Percentiles rank a stretch among this genome's conserved stretches.
Conservation (phyloP, 2,329 filamentous ascomycete genomes). For the Botrytis paeoniae region DNA sequence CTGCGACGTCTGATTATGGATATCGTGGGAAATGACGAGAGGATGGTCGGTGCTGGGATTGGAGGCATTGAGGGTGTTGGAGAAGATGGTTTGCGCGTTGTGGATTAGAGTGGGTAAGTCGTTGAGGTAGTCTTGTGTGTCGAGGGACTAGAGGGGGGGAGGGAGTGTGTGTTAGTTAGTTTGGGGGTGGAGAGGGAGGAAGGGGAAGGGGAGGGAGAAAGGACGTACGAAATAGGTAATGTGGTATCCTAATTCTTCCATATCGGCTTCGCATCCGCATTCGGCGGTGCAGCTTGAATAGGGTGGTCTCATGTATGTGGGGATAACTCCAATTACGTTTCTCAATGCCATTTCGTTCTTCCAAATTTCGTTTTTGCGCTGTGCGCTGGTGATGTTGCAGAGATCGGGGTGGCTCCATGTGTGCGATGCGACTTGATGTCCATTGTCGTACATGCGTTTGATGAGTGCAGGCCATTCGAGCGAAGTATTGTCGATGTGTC, state of each 20-base stretch:
- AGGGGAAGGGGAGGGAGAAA: too few species aligned
- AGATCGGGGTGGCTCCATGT: slow-evolving; percentile 52
- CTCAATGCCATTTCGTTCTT: slow-evolving; percentile 54
- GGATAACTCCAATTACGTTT: slow-evolving; percentile 52
- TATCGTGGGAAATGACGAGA: slow-evolving; percentile 44
- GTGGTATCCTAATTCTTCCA: slow-evolving; percentile 45
- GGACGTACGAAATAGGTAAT: slow-evolving; percentile 45
- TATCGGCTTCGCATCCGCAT: slow-evolving; percentile 40
- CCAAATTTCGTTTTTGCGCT: slow-evolving; percentile 48
- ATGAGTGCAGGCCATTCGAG: slow-evolving; percentile 42
- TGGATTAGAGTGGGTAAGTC: slow-evolving; percentile 43
- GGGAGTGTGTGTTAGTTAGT: slow-evolving; percentile 6
- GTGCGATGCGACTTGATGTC: slow-evolving; percentile 60
- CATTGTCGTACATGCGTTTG: slow-evolving; percentile 40
- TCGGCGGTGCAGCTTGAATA: slow-evolving; percentile 44
- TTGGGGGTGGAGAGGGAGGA: too few species aligned
- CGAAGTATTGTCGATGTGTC: slow-evolving; percentile 51
- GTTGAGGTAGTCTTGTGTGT: slow-evolving; percentile 51
- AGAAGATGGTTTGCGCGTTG: slow-evolving; percentile 43
- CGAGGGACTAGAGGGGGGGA: slow-evolving; percentile 34
- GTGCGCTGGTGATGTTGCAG: slow-evolving; percentile 42
- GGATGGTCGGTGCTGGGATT: slow-evolving; percentile 33
- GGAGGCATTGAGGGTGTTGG: slow-evolving; percentile 17
- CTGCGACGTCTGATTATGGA: slow-evolving; percentile 35
- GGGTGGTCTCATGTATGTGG: slow-evolving; percentile 50